Evolutionary conservation across 2,329 filamentous ascomycete genomes (phyloP).

Genomic region (Stagonosporopsis rhizophila): DNA sequence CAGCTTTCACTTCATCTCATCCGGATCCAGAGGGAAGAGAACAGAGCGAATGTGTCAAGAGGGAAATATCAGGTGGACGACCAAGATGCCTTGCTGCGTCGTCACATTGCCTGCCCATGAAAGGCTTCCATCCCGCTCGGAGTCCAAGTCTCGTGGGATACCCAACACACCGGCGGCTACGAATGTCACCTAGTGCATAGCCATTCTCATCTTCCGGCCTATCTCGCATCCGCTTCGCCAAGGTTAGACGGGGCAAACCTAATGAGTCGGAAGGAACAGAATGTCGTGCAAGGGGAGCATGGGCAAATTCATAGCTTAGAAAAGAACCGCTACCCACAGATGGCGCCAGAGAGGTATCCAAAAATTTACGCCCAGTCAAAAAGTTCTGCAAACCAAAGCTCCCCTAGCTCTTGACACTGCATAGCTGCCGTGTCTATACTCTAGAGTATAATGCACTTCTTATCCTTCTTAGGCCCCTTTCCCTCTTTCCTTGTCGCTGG

Average conservation of each 20-base stretch:
- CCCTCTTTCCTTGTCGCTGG: conserved; percentile 70
- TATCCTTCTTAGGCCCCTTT: conserved; percentile 45
- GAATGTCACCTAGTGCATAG: not conserved
- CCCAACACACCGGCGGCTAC: not conserved
- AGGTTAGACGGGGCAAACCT: not conserved
- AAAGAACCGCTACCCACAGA: conserved; percentile 50
- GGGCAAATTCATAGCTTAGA: conserved; percentile 35
- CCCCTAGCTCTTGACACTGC: conserved; percentile 19
- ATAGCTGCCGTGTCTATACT: not conserved
- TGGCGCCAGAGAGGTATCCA: conserved; percentile 52
- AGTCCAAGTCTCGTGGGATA: no score
- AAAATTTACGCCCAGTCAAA: conserved; percentile 46
- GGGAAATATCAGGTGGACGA: not conserved
- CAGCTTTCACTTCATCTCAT: conserved; percentile 18
- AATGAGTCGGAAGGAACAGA: conserved; percentile 7
- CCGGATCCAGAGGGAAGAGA: not conserved
- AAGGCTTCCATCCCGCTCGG: no score
- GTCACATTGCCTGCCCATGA: no score
- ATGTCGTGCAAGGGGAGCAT: conserved; percentile 21
- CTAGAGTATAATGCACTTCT: conserved; percentile 49
- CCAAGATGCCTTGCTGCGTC: not conserved
- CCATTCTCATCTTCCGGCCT: not conserved
- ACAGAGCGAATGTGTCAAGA: not conserved
- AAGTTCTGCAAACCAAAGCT: conserved; percentile 40
- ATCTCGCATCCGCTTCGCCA: not conserved